A percentile compares a stretch with the other conserved stretches of the same genome.
These are phyloP conservation scores for Ephemerocybe angulata DNA, from an alignment of 768 basidiomycete genomes.

Conservation along the genomic window DNA sequence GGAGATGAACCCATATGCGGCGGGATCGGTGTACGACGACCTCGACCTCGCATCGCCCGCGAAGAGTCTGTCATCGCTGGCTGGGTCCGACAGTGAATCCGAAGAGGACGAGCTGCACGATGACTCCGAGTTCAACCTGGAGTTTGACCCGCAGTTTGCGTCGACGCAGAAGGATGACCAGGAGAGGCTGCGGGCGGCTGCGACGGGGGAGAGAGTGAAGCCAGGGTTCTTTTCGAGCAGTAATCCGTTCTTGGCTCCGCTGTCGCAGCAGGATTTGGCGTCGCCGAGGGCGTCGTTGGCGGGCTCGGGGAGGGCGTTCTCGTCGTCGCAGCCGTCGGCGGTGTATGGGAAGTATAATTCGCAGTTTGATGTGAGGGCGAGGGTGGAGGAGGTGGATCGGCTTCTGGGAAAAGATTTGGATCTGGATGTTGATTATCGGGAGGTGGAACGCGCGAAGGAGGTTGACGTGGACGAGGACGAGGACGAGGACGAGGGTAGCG, in stretches of 20 bases:
- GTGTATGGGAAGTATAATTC: constrained; percentile 43
- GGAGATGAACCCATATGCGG: constrained; percentile 1
- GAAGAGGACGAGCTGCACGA: constrained; percentile 17
- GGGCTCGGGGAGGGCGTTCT: constrained; percentile 14
- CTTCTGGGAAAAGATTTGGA: constrained; percentile 56
- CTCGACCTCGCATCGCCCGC: constrained; percentile 24
- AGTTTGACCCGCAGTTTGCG: constrained; percentile 26
- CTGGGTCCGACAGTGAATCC: constrained; percentile 22
- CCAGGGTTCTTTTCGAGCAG: background rate
- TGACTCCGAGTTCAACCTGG: background rate
- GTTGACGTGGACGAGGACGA: background rate
- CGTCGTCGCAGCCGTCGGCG: constrained; percentile 20
- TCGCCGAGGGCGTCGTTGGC: background rate
- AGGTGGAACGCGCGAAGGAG: background rate
- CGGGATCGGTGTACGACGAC: constrained; percentile 6
- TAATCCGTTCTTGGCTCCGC: background rate
- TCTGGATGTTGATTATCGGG: constrained; percentile 28
- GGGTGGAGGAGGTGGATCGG: constrained; percentile 48
- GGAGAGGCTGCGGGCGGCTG: background rate
- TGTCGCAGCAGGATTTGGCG: background rate
- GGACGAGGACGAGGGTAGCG: background rate
- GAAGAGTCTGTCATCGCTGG: constrained; percentile 29
- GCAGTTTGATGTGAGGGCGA: constrained; percentile 52
- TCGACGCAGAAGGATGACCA: constrained; percentile 25
- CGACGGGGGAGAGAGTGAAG: background rate